These are phyloP conservation scores for Delonix regia DNA, from an alignment of 306 rosid species.

Conservation along the genomic window DNA sequence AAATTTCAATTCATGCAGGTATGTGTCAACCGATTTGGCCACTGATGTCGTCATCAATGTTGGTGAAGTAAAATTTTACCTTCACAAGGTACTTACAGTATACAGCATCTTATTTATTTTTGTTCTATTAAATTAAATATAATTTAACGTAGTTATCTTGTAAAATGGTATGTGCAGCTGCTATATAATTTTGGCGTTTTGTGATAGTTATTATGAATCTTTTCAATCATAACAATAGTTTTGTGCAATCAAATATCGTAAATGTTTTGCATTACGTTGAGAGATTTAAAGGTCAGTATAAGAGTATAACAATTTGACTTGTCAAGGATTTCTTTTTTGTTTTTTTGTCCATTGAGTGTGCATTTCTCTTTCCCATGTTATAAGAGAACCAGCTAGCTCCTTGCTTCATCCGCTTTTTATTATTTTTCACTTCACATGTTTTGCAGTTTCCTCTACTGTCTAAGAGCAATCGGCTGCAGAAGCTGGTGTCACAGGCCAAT, in stretches of 20 bases:
- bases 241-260: background rate
- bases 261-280: background rate
- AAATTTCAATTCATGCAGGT: conserved; percentile 52
- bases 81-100: conserved; percentile 76
- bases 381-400: background rate
- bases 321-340: background rate
- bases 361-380: background rate
- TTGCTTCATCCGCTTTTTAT: background rate
- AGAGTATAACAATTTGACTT: background rate
- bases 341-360: background rate
- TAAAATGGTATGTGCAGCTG: background rate
- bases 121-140: background rate
- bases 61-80: conserved; percentile 85
- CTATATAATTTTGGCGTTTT: background rate
- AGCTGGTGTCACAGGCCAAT: conserved; percentile 57
- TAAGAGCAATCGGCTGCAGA: conserved; percentile 79
- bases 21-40: conserved; percentile 80
- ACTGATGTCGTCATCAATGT: conserved; percentile 76
- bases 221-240: background rate
- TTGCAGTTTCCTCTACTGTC: conserved; percentile 88
- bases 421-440: conserved; percentile 18
- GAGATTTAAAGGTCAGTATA: background rate
- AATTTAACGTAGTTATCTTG: background rate
- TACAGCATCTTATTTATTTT: conserved; percentile 18
- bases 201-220: background rate